Evolutionary conservation across 179 eudicot genomes (phyloP), one percentile per base, ranked within the genome.

Genomic region (Beta corolliflora): DNA sequence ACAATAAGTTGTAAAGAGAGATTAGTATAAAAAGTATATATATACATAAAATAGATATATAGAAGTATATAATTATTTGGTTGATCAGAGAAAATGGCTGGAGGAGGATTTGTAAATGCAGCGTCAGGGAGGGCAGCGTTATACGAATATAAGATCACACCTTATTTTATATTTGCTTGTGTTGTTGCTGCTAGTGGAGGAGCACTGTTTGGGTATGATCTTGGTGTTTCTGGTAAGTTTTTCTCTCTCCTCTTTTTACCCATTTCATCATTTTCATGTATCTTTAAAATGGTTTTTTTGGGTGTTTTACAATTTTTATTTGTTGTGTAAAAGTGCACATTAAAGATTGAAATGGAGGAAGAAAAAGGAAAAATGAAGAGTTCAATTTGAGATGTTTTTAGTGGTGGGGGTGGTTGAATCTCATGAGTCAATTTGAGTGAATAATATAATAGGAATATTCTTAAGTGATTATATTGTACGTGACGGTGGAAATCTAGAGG

Each of bases 151-250:
- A 89, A 65, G 83, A 91, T 92, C 77, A 94, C 97, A 5, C 85
- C 88, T 18, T 91, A 93, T 75, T 91, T 93, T 75, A 79, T 92
- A 5, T 89, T 88, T 68, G 93, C 98, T 29, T 91, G 93, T 56
- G 36, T 94, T 15, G 93, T 94, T 69, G 98, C 94, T 3, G 93
- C 98, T 3, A 78, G 90, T 70, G 98, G 97, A 0, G 98, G 98
- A 64, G 91, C 98, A 55, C 90, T 93, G 55, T 93, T 93, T 82
- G 98, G 98, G 29, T 93, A 93, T 84, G 98, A 93, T 89, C 98
- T 95, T 80, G 98, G 98, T 66, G 95, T 95, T 76, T 95, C 97
- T n/a, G 98, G 98, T 95, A 2, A 82, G 87, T 85, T 55, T 55
- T 25, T 72, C n/a, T 77, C 19, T 44, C 19, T 55, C 18, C 44